Base-by-base conservation (phyloP, 306 rosid genomes). In the Crotalaria pallida region DNA sequence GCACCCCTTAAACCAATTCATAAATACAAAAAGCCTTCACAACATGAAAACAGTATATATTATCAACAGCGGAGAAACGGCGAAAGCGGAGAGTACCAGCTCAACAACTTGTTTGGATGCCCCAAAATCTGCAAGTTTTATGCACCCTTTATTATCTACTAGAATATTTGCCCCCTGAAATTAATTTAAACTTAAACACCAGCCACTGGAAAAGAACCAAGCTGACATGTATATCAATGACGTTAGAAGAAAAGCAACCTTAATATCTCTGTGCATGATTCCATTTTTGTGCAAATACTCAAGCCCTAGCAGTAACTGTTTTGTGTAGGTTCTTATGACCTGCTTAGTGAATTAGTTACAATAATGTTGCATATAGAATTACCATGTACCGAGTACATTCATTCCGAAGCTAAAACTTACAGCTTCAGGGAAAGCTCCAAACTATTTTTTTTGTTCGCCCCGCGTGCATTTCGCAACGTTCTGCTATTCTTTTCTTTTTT, bases 91-190 rank as follows among this genome's bases (percentile, higher is more conserved):
- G 23, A 72, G 36, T 91, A 95, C 99, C 99, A 95, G 96, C 87
- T 95, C 97, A 60, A 82, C 97, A 27, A 91, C 99, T 52, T 95
- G 99, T 72, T 95, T 95, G 48, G 99, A 95, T 45, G 99, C 99
- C 73, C n/a, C n/a, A n/a, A n/a, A n/a, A n/a, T n/a, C n/a, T 58
- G 99, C 99, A 79, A 95, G 96, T 80, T 91, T 95, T 67, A 95
- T 95, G 88, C 97, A 88, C 43, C 97, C 99, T 82, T 87, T 89
- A 79, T 95, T 95, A 85, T 95, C 99, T 61, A 95, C 99, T 82
- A 95, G 99, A 80, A 95, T 95, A 76, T 95, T 95, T 44, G 97
- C 99, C 77, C 99, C 99, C 99, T 95, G 89, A 66, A 86, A 78
- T 52, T 49, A 67, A 57, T 43, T 12, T 50, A 15, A 58, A 36